Evolutionary conservation across 805 yeast species (phyloP).

Genomic region (Hanseniaspora guilliermondii): DNA sequence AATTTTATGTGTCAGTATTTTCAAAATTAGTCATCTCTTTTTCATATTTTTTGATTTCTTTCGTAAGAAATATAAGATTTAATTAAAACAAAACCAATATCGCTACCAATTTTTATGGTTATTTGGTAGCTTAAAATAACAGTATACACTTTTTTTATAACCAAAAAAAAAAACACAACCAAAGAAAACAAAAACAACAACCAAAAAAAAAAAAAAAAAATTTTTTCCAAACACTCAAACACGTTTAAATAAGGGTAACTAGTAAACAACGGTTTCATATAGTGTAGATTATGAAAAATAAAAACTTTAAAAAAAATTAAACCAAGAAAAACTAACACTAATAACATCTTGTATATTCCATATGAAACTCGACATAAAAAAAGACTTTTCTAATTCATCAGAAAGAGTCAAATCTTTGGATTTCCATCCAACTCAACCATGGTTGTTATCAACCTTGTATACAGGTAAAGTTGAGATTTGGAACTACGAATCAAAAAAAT

Average conservation of each 20-base stretch:
- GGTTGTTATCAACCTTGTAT: constrained; percentile 85
- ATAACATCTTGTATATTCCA: neutral
- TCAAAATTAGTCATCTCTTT: too few species aligned
- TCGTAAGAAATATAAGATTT: neutral
- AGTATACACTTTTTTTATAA: too few species aligned
- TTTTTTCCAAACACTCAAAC: neutral
- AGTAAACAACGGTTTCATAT: neutral
- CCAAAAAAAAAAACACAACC: too few species aligned
- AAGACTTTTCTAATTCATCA: constrained; percentile 78
- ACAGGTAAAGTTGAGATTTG: constrained; percentile 78
- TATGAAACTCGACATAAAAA: constrained; percentile 42
- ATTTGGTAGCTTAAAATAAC: neutral
- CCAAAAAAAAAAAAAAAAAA: neutral
- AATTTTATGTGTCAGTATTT: too few species aligned
- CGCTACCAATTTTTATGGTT: neutral
- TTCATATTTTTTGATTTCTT: too few species aligned
- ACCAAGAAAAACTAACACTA: too few species aligned
- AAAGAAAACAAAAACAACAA: neutral
- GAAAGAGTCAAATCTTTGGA: constrained; percentile 97
- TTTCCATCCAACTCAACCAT: constrained; percentile 95
- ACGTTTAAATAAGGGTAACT: neutral
- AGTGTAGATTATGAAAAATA: too few species aligned
- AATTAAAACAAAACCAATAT: neutral
- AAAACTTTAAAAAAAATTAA: too few species aligned
- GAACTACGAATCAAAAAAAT: constrained; percentile 73